Conservation (phyloP, 2,329 filamentous ascomycete genomes). For the Bipolaris sorokiniana region DNA sequence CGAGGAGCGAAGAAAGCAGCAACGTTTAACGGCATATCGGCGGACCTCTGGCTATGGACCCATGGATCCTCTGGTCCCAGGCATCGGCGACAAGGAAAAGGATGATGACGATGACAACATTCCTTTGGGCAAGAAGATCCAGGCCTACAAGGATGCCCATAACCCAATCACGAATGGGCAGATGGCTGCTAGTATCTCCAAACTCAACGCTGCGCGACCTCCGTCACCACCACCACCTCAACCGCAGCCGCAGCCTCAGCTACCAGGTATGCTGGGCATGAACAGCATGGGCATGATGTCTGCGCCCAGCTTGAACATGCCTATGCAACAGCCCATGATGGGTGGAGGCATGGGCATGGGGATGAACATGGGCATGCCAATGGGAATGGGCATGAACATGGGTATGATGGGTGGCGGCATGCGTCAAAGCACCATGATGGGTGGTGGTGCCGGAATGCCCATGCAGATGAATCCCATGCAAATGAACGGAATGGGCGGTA, state of each 20-base stretch:
- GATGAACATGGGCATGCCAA: conserved; percentile 5
- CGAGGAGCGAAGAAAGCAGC: conserved; percentile 46
- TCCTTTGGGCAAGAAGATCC: conserved; percentile 43
- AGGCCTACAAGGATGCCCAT: conserved; percentile 47
- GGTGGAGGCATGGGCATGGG: conserved; percentile 9
- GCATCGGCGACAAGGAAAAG: conserved; percentile 33
- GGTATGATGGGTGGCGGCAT: conserved; percentile 1
- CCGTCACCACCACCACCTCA: background rate
- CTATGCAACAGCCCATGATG: conserved; percentile 12
- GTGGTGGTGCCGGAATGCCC: conserved; percentile 3
- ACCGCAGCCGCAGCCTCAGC: background rate
- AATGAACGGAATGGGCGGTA: background rate
- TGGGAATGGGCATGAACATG: conserved; percentile 7
- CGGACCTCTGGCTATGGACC: conserved; percentile 40
- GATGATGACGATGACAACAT: conserved; percentile 38
- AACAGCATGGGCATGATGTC: conserved; percentile 6
- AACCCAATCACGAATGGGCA: conserved; percentile 27
- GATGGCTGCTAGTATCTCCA: conserved; percentile 13
- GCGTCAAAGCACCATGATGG: conserved; percentile 10
- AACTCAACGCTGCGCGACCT: background rate
- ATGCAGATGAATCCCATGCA: conserved; percentile 15
- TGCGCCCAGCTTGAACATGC: background rate
- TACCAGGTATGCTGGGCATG: conserved; percentile 21
- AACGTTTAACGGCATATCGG: conserved; percentile 44
- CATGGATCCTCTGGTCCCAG: conserved; percentile 38